Percentiles rank a stretch among this genome's conserved stretches.
Conservation (phyloP, 1,284 basidiomycete genomes). For the Tylopilus orsonianus region DNA sequence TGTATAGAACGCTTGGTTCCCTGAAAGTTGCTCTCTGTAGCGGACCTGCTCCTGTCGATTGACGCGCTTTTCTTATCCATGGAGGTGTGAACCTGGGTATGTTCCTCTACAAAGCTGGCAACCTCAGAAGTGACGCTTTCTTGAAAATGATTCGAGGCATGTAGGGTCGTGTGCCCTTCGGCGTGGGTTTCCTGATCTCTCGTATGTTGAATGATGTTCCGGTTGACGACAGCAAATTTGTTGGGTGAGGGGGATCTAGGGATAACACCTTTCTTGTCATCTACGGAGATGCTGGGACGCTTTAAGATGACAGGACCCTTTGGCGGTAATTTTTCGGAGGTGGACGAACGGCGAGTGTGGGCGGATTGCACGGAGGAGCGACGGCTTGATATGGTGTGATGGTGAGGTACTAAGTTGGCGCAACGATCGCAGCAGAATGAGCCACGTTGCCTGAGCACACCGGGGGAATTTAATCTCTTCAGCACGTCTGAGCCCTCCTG, state of each 20-base stretch:
- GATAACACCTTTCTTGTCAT: constrained; percentile 1
- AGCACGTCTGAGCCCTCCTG: constrained; percentile 34
- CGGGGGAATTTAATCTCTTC: constrained; percentile 25
- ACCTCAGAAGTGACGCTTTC: constrained; percentile 14
- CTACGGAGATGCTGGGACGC: constrained; percentile 19
- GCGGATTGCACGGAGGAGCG: constrained; percentile 28
- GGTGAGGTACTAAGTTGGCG: constrained; percentile 35
- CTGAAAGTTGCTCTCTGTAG: constrained; percentile 16
- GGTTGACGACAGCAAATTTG: constrained; percentile 12
- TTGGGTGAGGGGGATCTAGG: constrained; percentile 11
- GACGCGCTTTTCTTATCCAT: constrained; percentile 14
- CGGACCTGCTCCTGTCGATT: constrained; percentile 16
- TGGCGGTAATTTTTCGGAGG: constrained; percentile 19
- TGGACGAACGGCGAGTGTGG: constrained; percentile 30
- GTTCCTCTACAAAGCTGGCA: constrained; percentile 16
- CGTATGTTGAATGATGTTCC: constrained; percentile 6
- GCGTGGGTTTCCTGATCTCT: constrained; percentile 15
- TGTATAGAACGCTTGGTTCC: constrained; percentile 30
- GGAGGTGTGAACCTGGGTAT: constrained; percentile 10
- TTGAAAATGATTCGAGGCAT: constrained; percentile 14
- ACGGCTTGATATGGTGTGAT: constrained; percentile 30
- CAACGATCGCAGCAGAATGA: constrained; percentile 38
- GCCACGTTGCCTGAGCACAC: constrained; percentile 26
- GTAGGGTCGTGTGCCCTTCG: constrained; percentile 22
- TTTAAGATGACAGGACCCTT: constrained; percentile 18